Base-by-base conservation (phyloP, 768 basidiomycete species). In the Lactarius indigo region DNA sequence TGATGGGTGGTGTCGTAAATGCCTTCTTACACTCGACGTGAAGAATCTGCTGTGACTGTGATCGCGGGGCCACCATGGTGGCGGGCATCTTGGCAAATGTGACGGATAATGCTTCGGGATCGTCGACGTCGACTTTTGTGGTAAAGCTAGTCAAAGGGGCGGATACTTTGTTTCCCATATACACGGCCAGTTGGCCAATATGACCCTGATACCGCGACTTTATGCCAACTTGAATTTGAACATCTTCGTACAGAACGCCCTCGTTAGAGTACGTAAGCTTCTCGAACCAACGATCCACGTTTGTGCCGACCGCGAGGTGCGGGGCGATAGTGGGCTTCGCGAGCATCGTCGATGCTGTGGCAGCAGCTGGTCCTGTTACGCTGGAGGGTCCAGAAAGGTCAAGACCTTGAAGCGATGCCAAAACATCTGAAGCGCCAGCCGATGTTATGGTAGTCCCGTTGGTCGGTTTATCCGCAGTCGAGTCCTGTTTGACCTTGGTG, bases 201-300 rank as follows among this genome's bases (percentile, higher is more conserved):
- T 96, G 91, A 18, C 92, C 91, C 75, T 98, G 96, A 76, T 92
- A 99, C 73, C 95, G 90, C 35, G 95, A 94, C 79, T 98, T 99
- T 80, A 98, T 77, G 39, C 97, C 97, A 61, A 99, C 86, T 75
- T 98, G 96, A 54, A 99, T 85, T 77, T 96, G 93, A 10, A 92
- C 85, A 71, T 98, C 96, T 77, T 99, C 97, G 77, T 92, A 98
- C 15, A 99, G 83, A 39, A 98, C 87, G 55, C 97, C 97, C 68
- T 98, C 97, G 18, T 83, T 75, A 33, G 78, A 82, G 76, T 87
- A 94, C 1, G 84, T 87, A 35, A 98, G 82, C 71, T 92, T 91
- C 69, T 91, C 88, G 74, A 89, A 91, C 94, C 93, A 96, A 70
- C 88, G 89, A 67, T 96, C 92, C 50, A 96, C 82, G 72, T 88